Evolutionary conservation across 495 filamentous ascomycete species (phyloP).

Genomic region (Hypoxylon lienhwacheense): DNA sequence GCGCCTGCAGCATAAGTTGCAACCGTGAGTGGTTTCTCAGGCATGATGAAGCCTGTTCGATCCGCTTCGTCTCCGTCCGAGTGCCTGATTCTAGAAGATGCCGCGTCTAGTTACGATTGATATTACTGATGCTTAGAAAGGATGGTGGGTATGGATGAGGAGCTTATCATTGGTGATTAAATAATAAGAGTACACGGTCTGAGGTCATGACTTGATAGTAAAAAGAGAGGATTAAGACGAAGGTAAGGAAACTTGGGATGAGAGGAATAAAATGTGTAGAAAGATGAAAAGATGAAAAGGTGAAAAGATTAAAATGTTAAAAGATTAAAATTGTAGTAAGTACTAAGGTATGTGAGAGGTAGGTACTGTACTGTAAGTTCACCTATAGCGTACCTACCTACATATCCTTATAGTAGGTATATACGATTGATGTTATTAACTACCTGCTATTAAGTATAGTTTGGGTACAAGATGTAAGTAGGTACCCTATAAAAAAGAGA

Average conservation of each 20-base stretch:
- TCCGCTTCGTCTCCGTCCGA: slow-evolving; percentile 3
- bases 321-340: too few relatives aligned
- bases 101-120: not conserved
- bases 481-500: not conserved
- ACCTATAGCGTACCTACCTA: too few relatives aligned
- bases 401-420: too few relatives aligned
- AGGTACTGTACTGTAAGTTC: too few relatives aligned
- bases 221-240: not conserved
- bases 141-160: not conserved
- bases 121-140: slow-evolving; percentile 7
- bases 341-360: too few relatives aligned
- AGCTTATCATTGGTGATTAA: not conserved
- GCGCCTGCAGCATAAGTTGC: slow-evolving; percentile 94
- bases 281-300: too few relatives aligned
- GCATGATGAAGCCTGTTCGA: slow-evolving; percentile 59
- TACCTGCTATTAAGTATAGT: too few relatives aligned
- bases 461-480: too few relatives aligned
- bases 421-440: too few relatives aligned
- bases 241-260: too few relatives aligned
- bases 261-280: too few relatives aligned
- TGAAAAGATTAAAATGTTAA: too few relatives aligned
- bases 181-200: not conserved
- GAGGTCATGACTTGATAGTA: slow-evolving; percentile 12
- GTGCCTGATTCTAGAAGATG: not conserved
- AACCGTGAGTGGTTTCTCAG: slow-evolving; percentile 82